phyloP scores from a whole-genome alignment of 2,329 filamentous ascomycete genomes.

The Aspergillus sp. region DNA sequence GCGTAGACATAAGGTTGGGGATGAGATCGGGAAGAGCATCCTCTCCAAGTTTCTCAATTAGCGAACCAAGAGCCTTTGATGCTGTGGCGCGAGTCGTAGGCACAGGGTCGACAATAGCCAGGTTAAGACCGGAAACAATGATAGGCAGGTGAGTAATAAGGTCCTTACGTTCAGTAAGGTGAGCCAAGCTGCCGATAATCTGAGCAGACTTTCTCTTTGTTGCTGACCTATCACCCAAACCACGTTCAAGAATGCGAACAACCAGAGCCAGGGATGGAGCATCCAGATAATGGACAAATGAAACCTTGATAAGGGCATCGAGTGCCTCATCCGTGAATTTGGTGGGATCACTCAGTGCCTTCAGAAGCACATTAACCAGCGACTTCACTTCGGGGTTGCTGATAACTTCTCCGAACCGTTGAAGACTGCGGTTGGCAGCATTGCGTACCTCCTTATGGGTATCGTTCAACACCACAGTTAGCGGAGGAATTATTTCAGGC shows the following conservation, averaged over 20 bases:
- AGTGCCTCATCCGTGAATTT: conserved; percentile 95
- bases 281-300: conserved; percentile 97
- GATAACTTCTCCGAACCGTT: conserved; percentile 98
- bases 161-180: conserved; percentile 95
- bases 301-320: conserved; percentile 94
- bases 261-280: conserved; percentile 92
- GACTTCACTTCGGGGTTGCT: conserved; percentile 96
- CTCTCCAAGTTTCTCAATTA: conserved; percentile 98
- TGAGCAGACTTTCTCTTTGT: conserved; percentile 96
- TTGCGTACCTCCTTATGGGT: conserved; percentile 95
- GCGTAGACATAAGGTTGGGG: conserved; percentile 92
- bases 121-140: conserved; percentile 82
- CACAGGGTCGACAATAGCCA: conserved; percentile 91
- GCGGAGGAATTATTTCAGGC: conserved; percentile 92
- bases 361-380: conserved; percentile 85
- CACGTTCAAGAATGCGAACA: conserved; percentile 91
- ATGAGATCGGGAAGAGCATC: conserved; percentile 96
- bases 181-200: conserved; percentile 95
- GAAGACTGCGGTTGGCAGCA: conserved; percentile 91
- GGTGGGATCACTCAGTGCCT: conserved; percentile 94
- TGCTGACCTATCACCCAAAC: conserved; percentile 82
- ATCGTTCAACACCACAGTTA: conserved; percentile 92
- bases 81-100: conserved; percentile 94
- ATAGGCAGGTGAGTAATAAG: conserved; percentile 88
- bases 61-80: conserved; percentile 89